Evolutionary conservation across 306 rosid species (phyloP), one percentile per base, ranked within the genome.

Genomic region (Trichosanthes cucumerina): DNA sequence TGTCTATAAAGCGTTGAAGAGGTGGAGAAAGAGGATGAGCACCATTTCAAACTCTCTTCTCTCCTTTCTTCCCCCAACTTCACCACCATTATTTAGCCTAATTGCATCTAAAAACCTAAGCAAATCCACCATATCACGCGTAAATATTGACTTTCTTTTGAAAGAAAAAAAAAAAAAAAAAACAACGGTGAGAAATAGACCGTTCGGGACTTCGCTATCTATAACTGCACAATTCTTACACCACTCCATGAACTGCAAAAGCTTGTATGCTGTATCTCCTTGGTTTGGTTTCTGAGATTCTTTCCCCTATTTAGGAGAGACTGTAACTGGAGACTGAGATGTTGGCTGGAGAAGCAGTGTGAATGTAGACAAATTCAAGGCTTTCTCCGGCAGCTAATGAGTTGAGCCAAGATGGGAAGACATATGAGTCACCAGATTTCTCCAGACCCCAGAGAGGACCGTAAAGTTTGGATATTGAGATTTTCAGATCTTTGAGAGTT

Each of bases 1-100:
- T 86, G 85, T 84, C 81, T 84, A 89, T 75, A 76, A 81, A 83
- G 89, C 82, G 81, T 53, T 86, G 86, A 88, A 90, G 88, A 82
- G 87, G 97, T 85, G 95, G 85, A 83, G 97, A 95, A 89, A 88
- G 97, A 92, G 99, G 99, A 95, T 88, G 99, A 95, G 97, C 99
- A 88, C 97, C 79, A 77, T 82, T 89, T 83, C 84, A 82, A 88
- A 23, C 79, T 81, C 99, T 88, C 99, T 85, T 95, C 99, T 74
- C 99, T 85, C 97, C 97, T 87, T 92, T 95, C 97, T 79, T 78
- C 88, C 84, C 87, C 97, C 84, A 79, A 84, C 78, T 84, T 85
- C 83, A 71, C 84, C 77, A 86, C 83, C 93, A 88, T 91, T 85
- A 86, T 87, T 84, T 57, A 36, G 79, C 88, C 83, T 87, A 75